These are phyloP conservation scores for Nicotiana sylvestris DNA, from an alignment of 257 asterid genomes.

Conservation along the genomic window DNA sequence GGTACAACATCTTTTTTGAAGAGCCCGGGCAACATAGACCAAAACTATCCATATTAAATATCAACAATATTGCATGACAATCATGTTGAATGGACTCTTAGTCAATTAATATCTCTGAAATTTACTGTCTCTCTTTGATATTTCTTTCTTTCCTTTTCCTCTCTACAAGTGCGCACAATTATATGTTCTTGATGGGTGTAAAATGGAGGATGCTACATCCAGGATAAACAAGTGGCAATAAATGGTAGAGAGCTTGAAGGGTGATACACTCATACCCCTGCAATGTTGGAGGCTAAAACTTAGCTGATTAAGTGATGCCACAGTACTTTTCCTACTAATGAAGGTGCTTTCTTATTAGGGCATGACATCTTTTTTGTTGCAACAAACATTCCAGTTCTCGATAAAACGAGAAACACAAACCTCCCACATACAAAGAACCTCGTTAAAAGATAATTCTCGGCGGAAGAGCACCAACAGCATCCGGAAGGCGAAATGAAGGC, in stretches of 20 bases:
- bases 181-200: not conserved
- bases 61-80: constrained; percentile 3
- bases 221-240: not conserved
- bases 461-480: constrained; percentile 99
- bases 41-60: constrained; percentile 5
- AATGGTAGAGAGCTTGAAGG: not conserved
- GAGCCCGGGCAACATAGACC: no score
- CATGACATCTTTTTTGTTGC: not conserved
- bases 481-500: constrained; percentile 97
- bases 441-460: constrained; percentile 86
- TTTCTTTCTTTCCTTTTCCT: not conserved
- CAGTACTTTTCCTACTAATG: not conserved
- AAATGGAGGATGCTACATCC: not conserved
- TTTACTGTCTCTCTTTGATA: not conserved
- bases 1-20: no score
- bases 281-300: not conserved
- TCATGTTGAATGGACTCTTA: not conserved
- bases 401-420: constrained; percentile 45
- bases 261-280: constrained; percentile 2
- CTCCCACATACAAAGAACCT: constrained; percentile 99
- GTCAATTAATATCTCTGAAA: constrained; percentile 1
- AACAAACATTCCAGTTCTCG: not conserved
- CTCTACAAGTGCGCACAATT: not conserved
- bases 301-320: not conserved
- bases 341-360: not conserved